These are phyloP conservation scores for Ascochyta koolunga DNA, from an alignment of 2,329 filamentous ascomycete species.

Conservation along the genomic window DNA sequence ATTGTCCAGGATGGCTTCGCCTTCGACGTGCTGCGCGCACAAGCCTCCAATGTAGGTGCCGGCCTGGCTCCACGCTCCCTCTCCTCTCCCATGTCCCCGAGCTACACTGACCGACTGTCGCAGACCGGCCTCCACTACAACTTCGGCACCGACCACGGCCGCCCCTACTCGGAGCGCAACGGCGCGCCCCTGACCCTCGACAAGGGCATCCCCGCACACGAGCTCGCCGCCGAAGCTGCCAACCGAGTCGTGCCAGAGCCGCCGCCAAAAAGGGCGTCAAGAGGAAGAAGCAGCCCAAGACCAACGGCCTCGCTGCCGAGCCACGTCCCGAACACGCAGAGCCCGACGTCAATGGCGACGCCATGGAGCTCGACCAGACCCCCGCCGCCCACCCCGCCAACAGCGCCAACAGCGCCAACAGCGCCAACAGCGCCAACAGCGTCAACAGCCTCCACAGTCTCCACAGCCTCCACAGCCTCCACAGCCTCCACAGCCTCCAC, in stretches of 20 bases:
- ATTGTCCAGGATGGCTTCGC: conserved; percentile 68
- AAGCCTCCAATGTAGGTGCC: conserved; percentile 41
- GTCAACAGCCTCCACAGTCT: no score
- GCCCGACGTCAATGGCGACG: conserved; percentile 52
- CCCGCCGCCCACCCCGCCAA: conserved; percentile 36
- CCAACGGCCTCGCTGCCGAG: conserved; percentile 38
- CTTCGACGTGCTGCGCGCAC: conserved; percentile 52
- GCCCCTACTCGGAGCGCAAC: conserved; percentile 47
- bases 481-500: no score
- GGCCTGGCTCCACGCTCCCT: no score
- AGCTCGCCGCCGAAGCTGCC: conserved; percentile 40
- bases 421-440: no score
- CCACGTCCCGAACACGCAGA: conserved; percentile 22
- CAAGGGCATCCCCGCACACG: conserved; percentile 43
- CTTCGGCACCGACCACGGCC: conserved; percentile 49
- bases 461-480: no score
- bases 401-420: conserved; percentile 35
- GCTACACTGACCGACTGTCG: conserved; percentile 13
- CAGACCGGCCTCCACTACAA: conserved; percentile 43
- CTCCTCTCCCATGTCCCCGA: no score
- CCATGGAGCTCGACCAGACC: conserved; percentile 54
- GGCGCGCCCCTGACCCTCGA: conserved; percentile 45
- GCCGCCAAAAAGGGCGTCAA: conserved; percentile 42
- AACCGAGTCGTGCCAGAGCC: conserved; percentile 42
- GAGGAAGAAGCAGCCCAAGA: conserved; percentile 42